Percentiles rank a stretch among this genome's conserved stretches.
Conservation (phyloP, 1,139 yeast species). For the Candida tropicalis region DNA sequence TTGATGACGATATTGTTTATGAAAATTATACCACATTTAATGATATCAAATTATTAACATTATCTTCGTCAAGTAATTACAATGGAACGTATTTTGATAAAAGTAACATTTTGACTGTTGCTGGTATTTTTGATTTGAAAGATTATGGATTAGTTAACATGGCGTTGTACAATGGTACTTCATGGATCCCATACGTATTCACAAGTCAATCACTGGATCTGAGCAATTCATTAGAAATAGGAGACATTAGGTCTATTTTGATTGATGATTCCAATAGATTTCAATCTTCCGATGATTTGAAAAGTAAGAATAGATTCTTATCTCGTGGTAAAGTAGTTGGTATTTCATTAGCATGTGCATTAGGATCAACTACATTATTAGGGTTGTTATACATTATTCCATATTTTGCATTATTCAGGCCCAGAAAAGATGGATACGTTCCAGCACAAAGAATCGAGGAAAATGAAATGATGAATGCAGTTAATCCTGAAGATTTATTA, state of each 20-base stretch:
- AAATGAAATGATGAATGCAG: slow-evolving; percentile 66
- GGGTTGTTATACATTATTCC: slow-evolving; percentile 65
- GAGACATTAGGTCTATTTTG: slow-evolving; percentile 36
- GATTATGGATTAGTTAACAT: slow-evolving; percentile 64
- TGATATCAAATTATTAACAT: slow-evolving; percentile 44
- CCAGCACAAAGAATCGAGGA: slow-evolving; percentile 56
- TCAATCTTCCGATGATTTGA: slow-evolving; percentile 41
- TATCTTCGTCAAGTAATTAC: slow-evolving; percentile 32
- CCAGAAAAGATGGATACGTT: slow-evolving; percentile 32
- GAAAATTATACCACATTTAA: slow-evolving; percentile 30
- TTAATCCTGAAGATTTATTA: slow-evolving; percentile 63
- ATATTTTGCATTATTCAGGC: slow-evolving; percentile 49
- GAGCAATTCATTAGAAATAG: slow-evolving; percentile 21
- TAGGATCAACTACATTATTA: slow-evolving; percentile 73
- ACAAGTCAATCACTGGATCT: slow-evolving; percentile 21
- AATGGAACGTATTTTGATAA: slow-evolving; percentile 39
- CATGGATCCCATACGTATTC: slow-evolving; percentile 72
- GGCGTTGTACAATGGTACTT: slow-evolving; percentile 68
- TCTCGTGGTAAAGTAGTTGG: slow-evolving; percentile 80
- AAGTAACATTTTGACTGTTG: slow-evolving; percentile 53
- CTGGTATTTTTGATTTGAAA: slow-evolving; percentile 60
- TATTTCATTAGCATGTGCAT: slow-evolving; percentile 82
- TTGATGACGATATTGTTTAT: slow-evolving; percentile 38
- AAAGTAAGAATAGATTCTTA: slow-evolving; percentile 22
- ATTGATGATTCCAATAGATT: slow-evolving; percentile 40